Conservation (phyloP, 768 basidiomycete species). For the Rhodotorula kratochvilovae region DNA sequence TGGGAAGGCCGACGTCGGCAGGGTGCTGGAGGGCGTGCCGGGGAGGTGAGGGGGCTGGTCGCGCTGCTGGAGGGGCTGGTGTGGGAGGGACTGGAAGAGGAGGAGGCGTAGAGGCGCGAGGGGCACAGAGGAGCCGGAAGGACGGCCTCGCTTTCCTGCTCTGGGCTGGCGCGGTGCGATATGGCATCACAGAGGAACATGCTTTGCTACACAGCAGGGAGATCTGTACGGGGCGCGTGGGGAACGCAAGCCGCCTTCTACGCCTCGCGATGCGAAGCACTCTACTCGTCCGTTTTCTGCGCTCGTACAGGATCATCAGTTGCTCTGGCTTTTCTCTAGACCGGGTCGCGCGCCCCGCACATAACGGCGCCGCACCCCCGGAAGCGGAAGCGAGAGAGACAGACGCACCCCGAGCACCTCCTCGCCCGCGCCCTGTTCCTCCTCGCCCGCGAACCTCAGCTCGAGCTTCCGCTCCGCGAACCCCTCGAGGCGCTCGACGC, state of each 20-base stretch:
- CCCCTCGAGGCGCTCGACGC: conserved; percentile 1
- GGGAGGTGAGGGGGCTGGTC: background rate
- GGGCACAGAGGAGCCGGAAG: too few relatives aligned
- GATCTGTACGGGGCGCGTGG: too few relatives aligned
- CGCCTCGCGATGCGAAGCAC: background rate
- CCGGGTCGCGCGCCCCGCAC: too few relatives aligned
- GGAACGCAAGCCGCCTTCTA: background rate
- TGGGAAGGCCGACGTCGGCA: background rate
- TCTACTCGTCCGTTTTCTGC: background rate
- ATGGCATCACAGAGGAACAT: too few relatives aligned
- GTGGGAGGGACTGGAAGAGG: background rate
- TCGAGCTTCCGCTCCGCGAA: conserved; percentile 17
- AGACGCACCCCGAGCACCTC: conserved; percentile 17
- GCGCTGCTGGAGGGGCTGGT: background rate
- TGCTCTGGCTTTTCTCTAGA: too few relatives aligned
- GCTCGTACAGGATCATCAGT: background rate
- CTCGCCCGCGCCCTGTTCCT: background rate
- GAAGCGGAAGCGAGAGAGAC: background rate
- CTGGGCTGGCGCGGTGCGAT: too few relatives aligned
- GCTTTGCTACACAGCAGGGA: too few relatives aligned
- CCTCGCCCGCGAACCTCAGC: background rate
- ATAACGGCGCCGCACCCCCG: too few relatives aligned
- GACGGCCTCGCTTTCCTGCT: too few relatives aligned
- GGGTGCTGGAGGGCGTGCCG: background rate
- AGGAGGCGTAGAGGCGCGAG: too few relatives aligned